Percentiles rank a stretch among this genome's conserved stretches.
phyloP scores from a whole-genome alignment of 257 asterid genomes.

The Solanum infundibuliforme region DNA sequence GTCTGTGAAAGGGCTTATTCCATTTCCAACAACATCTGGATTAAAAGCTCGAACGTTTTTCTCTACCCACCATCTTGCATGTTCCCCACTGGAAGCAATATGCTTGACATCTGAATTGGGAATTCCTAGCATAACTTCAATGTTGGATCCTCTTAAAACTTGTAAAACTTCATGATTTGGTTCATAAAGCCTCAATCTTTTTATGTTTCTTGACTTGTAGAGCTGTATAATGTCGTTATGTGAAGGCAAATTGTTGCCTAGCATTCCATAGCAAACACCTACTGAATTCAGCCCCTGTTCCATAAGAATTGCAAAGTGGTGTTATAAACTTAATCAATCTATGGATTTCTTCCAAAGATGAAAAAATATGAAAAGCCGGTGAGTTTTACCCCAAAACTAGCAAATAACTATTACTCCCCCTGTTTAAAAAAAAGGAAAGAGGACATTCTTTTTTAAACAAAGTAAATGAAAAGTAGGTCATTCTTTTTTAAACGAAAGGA shows the following conservation, averaged over 20 bases:
- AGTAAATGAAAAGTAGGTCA: too few species aligned
- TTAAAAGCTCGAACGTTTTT: neutral
- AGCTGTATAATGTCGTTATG: neutral
- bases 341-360: neutral
- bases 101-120: neutral
- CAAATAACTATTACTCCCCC: too few species aligned
- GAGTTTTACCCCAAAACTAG: too few species aligned
- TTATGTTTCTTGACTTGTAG: neutral
- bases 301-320: neutral
- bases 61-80: neutral
- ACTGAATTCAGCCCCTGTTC: neutral
- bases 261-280: neutral
- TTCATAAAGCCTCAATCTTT: neutral
- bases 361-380: neutral
- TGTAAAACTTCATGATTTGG: neutral
- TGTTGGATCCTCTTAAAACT: neutral
- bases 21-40: slow-evolving; percentile 24
- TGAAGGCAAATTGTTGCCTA: neutral
- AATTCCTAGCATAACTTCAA: neutral
- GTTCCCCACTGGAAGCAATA: neutral
- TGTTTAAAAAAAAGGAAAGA: too few species aligned
- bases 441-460: too few species aligned
- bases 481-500: too few species aligned
- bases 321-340: neutral
- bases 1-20: slow-evolving; percentile 6